Conservation (phyloP, 2,329 filamentous ascomycete species). For the Exophiala sideris region DNA sequence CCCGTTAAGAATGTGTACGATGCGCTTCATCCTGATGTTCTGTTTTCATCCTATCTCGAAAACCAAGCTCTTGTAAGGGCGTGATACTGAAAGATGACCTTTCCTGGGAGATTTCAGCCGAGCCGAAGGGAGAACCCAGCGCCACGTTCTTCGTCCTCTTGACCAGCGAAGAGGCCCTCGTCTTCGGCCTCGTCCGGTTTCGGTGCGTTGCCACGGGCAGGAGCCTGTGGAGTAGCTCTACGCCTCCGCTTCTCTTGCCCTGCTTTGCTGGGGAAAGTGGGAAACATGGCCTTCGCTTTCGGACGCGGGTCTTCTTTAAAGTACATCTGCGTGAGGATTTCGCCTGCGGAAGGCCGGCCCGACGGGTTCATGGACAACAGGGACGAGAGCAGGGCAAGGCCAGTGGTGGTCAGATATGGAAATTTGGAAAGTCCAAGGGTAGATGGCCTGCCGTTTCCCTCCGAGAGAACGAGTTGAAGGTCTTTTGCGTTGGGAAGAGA, state of each 20-base stretch:
- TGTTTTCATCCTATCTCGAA: too few relatives aligned
- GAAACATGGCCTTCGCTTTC: conserved; percentile 89
- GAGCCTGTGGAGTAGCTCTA: conserved; percentile 76
- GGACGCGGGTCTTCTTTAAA: conserved; percentile 86
- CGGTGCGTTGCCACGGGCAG: conserved; percentile 68
- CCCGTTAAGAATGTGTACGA: too few relatives aligned
- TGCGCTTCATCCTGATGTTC: too few relatives aligned
- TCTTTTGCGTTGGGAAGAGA: conserved; percentile 81
- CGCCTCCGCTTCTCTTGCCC: conserved; percentile 78
- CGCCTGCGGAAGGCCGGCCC: conserved; percentile 64
- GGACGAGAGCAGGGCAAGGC: conserved; percentile 64
- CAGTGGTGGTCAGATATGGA: conserved; percentile 73
- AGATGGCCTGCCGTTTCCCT: conserved; percentile 27
- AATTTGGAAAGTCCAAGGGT: conserved; percentile 59
- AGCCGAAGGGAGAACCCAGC: conserved; percentile 66
- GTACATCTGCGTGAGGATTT: conserved; percentile 76
- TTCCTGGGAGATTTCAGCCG: conserved; percentile 32
- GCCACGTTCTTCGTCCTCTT: conserved; percentile 22
- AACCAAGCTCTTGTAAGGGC: too few relatives aligned
- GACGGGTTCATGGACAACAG: conserved; percentile 74
- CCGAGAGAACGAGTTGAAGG: conserved; percentile 55
- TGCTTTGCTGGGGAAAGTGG: conserved; percentile 93
- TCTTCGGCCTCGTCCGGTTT: conserved; percentile 57
- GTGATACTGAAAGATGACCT: neutral
- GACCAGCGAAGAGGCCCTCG: conserved; percentile 61